Conservation (phyloP, 2,329 filamentous ascomycete genomes). For the Paecilomyces niveus region DNA sequence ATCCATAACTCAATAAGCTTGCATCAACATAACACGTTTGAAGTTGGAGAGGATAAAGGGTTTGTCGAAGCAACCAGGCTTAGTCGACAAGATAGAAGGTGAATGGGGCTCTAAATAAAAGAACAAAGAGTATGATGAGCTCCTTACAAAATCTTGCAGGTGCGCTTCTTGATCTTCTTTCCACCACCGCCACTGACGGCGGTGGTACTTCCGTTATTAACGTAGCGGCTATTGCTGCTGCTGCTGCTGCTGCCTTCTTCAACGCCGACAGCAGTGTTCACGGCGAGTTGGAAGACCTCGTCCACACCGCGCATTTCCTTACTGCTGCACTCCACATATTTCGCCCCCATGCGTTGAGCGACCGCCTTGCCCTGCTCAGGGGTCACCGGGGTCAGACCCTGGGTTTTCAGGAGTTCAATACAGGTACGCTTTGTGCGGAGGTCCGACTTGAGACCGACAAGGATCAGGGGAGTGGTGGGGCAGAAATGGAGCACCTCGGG, state of each 20-base stretch:
- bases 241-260: constrained; percentile 47
- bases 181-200: constrained; percentile 24
- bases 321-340: constrained; percentile 97
- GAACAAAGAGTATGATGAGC: not conserved
- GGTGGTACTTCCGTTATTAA: constrained; percentile 31
- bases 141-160: constrained; percentile 67
- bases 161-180: constrained; percentile 76
- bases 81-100: not conserved
- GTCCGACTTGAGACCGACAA: constrained; percentile 95
- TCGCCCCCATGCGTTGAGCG: constrained; percentile 85
- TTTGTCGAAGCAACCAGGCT: not conserved
- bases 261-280: constrained; percentile 80
- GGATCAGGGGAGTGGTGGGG: constrained; percentile 89
- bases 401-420: constrained; percentile 97
- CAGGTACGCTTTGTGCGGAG: constrained; percentile 91
- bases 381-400: constrained; percentile 91
- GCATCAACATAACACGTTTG: not conserved
- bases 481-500: constrained; percentile 98
- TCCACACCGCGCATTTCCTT: constrained; percentile 96
- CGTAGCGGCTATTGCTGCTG: constrained; percentile 15
- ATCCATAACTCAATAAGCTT: constrained; percentile 3
- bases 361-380: constrained; percentile 82
- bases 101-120: not conserved
- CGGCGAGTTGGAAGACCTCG: constrained; percentile 89
- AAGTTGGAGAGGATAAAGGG: not conserved